Evolutionary conservation across 345 rosid genomes (phyloP), one percentile per base, ranked within the genome.

Genomic region (Pseudoturritis turrita): DNA sequence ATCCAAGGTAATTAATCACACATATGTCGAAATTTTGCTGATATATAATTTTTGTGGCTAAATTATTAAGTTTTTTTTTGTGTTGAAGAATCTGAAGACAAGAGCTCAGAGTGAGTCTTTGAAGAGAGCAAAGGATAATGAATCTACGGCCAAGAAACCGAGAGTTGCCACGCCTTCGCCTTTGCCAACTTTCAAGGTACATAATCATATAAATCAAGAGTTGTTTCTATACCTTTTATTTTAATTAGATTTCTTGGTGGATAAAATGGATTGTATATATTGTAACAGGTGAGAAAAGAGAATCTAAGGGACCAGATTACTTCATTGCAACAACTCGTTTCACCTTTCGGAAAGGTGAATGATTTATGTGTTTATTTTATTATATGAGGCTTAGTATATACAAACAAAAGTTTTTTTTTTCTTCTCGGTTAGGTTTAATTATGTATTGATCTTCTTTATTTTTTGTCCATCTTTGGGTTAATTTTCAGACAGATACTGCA

Each of bases 241-340:
- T 61, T 51, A 26, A 33, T 31, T 58, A 8, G 14, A 69, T 28
- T 46, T 70, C 44, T 76, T 63, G 60, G 61, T 70, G 40, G 70
- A 68, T 65, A 62, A 69, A 52, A 62, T 54, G 41, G 21, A 74
- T 61, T 75, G 51, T 68, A 52, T 68, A 52, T 19, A 75, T 65
- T 64, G 61, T 44, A 76, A 76, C 81, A 93, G 98, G 96, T 87
- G 65, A 79, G 97, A 51, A 93, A 93, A 84, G 98, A 89, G 84
- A 93, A 93, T 89, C 87, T 90, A 70, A 96, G 98, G 83, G 98
- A 93, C 89, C 90, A 92, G 80, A 88, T 93, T 74, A 93, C 98
- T 72, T 96, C 98, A 3, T 89, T 93, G 60, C 98, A 93, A 80
- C 98, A 93, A 81, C 89, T 93, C 65, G 98, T 93, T 80, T 89